phyloP scores from a whole-genome alignment of 441 rosid genomes.

The Pelargonium australe region DNA sequence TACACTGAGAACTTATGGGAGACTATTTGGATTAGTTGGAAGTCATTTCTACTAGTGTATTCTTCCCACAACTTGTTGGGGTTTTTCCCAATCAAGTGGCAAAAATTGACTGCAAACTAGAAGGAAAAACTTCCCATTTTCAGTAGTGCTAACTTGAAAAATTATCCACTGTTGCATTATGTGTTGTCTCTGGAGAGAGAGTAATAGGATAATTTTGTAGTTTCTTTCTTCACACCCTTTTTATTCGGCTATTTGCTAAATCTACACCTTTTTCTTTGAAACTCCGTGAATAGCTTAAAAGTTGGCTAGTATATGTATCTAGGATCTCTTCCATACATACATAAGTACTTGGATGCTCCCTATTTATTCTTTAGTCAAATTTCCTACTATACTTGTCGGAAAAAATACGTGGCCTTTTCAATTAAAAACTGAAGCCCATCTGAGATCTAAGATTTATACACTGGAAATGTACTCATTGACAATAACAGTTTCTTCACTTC shows the following conservation, averaged over 20 bases:
- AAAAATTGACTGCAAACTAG: not conserved
- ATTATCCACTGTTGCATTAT: not conserved
- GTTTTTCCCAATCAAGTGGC: not conserved
- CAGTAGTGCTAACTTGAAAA: not conserved
- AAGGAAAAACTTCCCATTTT: not conserved
- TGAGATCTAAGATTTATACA: not conserved
- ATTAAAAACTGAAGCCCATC: not conserved
- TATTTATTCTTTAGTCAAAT: not conserved
- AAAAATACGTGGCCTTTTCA: not conserved
- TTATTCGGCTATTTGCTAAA: not conserved
- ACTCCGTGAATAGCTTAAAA: not conserved
- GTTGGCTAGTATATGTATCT: not conserved
- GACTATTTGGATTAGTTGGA: not conserved
- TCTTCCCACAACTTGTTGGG: not conserved
- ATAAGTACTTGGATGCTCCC: not conserved
- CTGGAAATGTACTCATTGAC: too few relatives aligned
- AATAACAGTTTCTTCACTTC: too few relatives aligned
- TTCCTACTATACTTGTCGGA: not conserved
- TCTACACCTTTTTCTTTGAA: not conserved
- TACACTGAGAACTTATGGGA: not conserved
- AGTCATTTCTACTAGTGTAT: too few relatives aligned
- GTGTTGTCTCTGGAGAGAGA: not conserved
- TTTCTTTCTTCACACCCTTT: slow-evolving; percentile 3
- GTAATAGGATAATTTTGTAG: not conserved
- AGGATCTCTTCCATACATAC: slow-evolving; percentile 1